Percentiles rank a stretch among this genome's conserved stretches.
Evolutionary conservation across 345 rosid species (phyloP).

Genomic region (Citrus australasica): DNA sequence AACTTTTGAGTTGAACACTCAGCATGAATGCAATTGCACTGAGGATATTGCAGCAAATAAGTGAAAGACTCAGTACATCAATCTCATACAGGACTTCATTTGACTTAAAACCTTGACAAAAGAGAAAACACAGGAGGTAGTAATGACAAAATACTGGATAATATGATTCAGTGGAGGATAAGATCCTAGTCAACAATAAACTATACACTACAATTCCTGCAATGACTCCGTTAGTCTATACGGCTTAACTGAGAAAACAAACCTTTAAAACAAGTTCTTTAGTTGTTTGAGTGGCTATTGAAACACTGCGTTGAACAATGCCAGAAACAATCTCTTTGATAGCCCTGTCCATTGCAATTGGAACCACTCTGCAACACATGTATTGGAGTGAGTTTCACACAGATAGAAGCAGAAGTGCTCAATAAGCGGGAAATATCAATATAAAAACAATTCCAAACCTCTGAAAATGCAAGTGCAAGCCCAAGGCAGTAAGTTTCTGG

Average conservation of each 20-base stretch:
- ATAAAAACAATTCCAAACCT: constrained; percentile 49
- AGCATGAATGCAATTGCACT: not conserved
- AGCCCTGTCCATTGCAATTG: constrained; percentile 91
- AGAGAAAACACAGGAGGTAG: not conserved
- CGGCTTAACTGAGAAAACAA: constrained; percentile 16
- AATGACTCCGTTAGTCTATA: not conserved
- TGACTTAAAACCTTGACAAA: not conserved
- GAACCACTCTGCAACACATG: constrained; percentile 63
- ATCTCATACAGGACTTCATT: not conserved
- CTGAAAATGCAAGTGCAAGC: constrained; percentile 85
- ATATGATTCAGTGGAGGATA: not conserved
- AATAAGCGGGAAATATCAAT: constrained; percentile 1
- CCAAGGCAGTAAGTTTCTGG: constrained; percentile 61
- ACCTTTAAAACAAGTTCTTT: constrained; percentile 99
- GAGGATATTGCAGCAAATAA: not conserved
- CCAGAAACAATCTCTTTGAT: constrained; percentile 87
- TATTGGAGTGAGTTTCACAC: not conserved
- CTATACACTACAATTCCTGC: not conserved
- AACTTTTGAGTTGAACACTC: not conserved
- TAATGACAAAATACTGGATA: not conserved
- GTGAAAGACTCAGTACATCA: not conserved
- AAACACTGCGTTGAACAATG: constrained; percentile 96
- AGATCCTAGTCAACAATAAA: not conserved
- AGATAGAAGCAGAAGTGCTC: not conserved
- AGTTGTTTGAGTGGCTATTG: constrained; percentile 95